phyloP scores from a whole-genome alignment of 768 basidiomycete genomes.

The Lactarius trivialis region DNA sequence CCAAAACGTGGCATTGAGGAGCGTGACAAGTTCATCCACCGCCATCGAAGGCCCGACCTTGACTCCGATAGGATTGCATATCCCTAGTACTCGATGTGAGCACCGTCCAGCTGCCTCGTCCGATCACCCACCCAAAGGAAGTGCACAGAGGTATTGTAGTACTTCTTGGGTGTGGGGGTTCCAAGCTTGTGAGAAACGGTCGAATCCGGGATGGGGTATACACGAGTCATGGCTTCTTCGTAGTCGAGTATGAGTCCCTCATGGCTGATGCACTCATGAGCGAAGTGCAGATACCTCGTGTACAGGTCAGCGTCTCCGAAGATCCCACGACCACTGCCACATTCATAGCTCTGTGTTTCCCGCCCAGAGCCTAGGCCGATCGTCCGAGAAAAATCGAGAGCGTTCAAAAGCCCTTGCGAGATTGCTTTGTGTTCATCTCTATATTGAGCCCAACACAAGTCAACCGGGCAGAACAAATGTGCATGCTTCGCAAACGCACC shows the following conservation, averaged over 20 bases:
- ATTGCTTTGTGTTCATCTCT: constrained; percentile 83
- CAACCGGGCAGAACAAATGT: not conserved
- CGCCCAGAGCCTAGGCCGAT: constrained; percentile 64
- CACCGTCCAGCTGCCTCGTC: constrained; percentile 85
- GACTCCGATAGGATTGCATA: constrained; percentile 90
- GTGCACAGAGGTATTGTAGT: constrained; percentile 90
- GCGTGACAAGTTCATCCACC: constrained; percentile 61
- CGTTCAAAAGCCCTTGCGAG: constrained; percentile 77
- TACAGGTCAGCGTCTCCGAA: constrained; percentile 91
- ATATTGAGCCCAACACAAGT: not conserved
- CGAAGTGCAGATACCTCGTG: constrained; percentile 51
- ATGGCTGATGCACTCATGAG: constrained; percentile 45
- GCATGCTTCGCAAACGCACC: constrained; percentile 37
- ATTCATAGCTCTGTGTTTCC: constrained; percentile 49
- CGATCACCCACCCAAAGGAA: constrained; percentile 98
- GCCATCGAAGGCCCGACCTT: constrained; percentile 92
- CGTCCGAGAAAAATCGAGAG: constrained; percentile 87
- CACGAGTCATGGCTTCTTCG: constrained; percentile 85
- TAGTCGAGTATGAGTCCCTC: constrained; percentile 91
- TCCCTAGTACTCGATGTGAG: constrained; percentile 96
- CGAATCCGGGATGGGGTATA: constrained; percentile 39
- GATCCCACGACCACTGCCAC: constrained; percentile 60
- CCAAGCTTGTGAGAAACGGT: constrained; percentile 7
- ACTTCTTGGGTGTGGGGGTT: constrained; percentile 32
- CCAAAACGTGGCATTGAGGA: constrained; percentile 47